Evolutionary conservation across 306 rosid species (phyloP).

Genomic region (Boehmeria nivea): DNA sequence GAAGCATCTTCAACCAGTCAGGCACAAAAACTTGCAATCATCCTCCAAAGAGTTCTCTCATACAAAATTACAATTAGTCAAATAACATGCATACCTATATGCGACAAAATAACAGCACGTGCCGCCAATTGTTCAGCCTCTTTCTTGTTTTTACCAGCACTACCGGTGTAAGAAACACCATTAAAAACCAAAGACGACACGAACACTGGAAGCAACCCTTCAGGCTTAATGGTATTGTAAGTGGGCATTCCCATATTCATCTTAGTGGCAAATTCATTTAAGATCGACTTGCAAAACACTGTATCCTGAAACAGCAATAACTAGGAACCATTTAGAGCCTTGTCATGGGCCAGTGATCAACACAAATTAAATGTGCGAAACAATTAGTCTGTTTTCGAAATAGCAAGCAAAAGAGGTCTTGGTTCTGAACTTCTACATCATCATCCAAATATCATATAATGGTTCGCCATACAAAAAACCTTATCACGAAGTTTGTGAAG

Average conservation of each 20-base stretch:
- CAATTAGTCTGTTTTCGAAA: no score
- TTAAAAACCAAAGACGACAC: conserved; percentile 41
- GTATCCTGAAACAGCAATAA: conserved; percentile 29
- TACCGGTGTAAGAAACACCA: conserved; percentile 34
- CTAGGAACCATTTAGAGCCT: no score
- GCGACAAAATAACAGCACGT: conserved; percentile 37
- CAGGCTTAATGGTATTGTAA: conserved; percentile 25
- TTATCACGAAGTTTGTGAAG: no score
- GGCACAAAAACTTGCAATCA: conserved; percentile 5
- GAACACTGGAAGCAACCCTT: conserved; percentile 31
- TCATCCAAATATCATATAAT: no score
- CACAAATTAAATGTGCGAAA: no score
- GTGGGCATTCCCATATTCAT: conserved; percentile 29
- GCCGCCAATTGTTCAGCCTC: conserved; percentile 65
- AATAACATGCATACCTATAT: conserved; percentile 33
- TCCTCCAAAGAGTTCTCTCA: no score
- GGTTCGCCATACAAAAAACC: no score
- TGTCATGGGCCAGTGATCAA: neutral
- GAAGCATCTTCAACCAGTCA: conserved; percentile 15
- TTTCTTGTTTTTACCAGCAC: conserved; percentile 37
- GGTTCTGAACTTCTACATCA: no score
- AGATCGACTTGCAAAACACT: conserved; percentile 36
- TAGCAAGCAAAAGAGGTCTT: no score
- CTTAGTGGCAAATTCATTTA: conserved; percentile 52
- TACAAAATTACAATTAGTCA: no score